Conservation (phyloP, 139 green algal species). For the Micractinium sp. region DNA sequence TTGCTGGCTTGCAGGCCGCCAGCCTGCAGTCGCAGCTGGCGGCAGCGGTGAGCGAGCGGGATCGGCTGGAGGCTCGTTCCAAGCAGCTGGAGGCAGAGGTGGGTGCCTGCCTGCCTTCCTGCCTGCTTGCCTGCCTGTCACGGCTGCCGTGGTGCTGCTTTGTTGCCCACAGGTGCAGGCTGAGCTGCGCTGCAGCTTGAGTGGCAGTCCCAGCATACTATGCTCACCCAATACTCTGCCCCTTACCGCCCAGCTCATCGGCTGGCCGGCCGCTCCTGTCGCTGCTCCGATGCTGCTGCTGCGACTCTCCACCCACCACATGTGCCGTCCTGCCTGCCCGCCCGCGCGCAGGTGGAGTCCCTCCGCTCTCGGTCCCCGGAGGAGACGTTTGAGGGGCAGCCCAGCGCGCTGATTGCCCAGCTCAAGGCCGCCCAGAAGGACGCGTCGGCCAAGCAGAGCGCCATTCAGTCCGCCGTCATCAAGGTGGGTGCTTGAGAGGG, state of each 20-base stretch:
- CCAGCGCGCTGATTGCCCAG: background rate
- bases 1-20: background rate
- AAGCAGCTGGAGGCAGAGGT: background rate
- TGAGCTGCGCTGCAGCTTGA: background rate
- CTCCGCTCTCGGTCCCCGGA: background rate
- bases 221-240: too few relatives aligned
- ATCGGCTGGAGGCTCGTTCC: background rate
- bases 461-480: conserved; percentile 15
- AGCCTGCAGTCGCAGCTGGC: background rate
- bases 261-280: too few relatives aligned
- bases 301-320: background rate
- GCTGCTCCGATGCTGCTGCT: too few relatives aligned
- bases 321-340: background rate
- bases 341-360: background rate
- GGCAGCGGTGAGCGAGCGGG: background rate
- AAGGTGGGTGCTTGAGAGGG: background rate
- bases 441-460: conserved; percentile 4
- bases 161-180: too few relatives aligned
- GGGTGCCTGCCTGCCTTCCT: background rate
- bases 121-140: too few relatives aligned
- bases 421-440: background rate
- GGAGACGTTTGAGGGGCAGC: background rate
- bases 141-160: too few relatives aligned
- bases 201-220: too few relatives aligned
- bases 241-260: too few relatives aligned